A percentile compares a stretch with the other conserved stretches of the same genome.
Conservation (phyloP, 2,329 filamentous ascomycete species). For the Ascosphaera pollenicola region DNA sequence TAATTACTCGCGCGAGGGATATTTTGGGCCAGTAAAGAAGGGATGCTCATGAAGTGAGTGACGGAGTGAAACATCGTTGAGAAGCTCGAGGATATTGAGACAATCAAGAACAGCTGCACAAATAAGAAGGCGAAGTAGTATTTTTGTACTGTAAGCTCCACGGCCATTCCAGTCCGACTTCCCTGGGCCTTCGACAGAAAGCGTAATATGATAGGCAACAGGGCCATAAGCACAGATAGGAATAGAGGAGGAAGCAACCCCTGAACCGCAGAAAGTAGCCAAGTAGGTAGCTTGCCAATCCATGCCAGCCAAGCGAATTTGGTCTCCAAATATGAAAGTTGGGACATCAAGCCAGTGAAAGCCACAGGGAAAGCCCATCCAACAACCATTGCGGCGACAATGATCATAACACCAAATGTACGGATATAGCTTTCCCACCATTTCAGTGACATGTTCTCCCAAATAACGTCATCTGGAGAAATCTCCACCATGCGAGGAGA, state of each 20-base stretch:
- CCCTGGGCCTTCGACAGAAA: conserved; percentile 54
- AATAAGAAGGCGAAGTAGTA: conserved; percentile 94
- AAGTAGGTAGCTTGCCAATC: conserved; percentile 37
- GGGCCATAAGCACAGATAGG: conserved; percentile 52
- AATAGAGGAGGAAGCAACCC: conserved; percentile 69
- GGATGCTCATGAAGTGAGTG: conserved; percentile 44
- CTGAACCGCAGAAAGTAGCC: conserved; percentile 46
- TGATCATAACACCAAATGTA: conserved; percentile 37
- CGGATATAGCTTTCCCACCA: conserved; percentile 85
- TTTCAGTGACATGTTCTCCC: conserved; percentile 89
- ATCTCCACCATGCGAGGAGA: conserved; percentile 81
- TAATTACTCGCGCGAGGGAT: conserved; percentile 81
- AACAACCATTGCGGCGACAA: conserved; percentile 56
- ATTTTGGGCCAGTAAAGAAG: conserved; percentile 51
- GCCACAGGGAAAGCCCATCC: conserved; percentile 82
- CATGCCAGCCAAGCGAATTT: conserved; percentile 48
- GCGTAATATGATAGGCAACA: conserved; percentile 60
- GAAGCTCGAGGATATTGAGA: conserved; percentile 62
- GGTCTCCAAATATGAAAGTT: conserved; percentile 47
- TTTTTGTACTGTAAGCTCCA: conserved; percentile 63
- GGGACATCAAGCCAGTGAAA: conserved; percentile 63
- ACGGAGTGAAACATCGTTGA: conserved; percentile 42
- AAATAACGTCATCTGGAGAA: conserved; percentile 75
- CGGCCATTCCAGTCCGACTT: conserved; percentile 58
- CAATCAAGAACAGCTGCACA: conserved; percentile 81